Evolutionary conservation across 2,329 filamentous ascomycete genomes (phyloP).

Genomic region (Ascosphaera pollenicola): DNA sequence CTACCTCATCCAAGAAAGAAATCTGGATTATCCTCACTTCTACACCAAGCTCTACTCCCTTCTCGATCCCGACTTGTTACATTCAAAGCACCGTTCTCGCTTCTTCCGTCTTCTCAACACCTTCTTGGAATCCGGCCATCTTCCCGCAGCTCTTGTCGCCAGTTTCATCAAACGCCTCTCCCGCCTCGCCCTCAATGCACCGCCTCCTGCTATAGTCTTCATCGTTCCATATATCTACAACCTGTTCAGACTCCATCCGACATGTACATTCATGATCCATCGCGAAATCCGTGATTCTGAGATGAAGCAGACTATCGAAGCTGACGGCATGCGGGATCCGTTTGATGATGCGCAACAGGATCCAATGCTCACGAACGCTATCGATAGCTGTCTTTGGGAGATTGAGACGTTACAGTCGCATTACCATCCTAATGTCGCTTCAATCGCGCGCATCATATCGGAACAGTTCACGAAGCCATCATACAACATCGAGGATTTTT

Average conservation of each 20-base stretch:
- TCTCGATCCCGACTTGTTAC: conserved; percentile 62
- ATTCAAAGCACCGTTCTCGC: conserved; percentile 80
- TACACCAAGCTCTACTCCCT: conserved; percentile 87
- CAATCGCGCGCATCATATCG: conserved; percentile 76
- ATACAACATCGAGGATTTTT: conserved; percentile 91
- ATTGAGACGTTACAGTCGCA: conserved; percentile 76
- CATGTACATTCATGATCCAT: conserved; percentile 92
- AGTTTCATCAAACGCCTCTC: conserved; percentile 93
- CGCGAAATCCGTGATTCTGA: conserved; percentile 41
- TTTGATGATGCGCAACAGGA: conserved; percentile 57
- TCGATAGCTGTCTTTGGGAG: conserved; percentile 92
- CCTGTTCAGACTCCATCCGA: conserved; percentile 68
- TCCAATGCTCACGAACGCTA: conserved; percentile 64
- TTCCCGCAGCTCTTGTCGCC: conserved; percentile 73
- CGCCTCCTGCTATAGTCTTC: conserved; percentile 70
- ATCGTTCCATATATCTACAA: conserved; percentile 93
- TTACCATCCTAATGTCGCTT: conserved; percentile 92
- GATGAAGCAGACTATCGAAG: conserved; percentile 35
- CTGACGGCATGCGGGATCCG: conserved; percentile 45
- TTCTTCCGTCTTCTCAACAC: conserved; percentile 86
- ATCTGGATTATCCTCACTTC: conserved; percentile 89
- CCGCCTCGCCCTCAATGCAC: conserved; percentile 63
- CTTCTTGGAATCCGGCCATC: conserved; percentile 76
- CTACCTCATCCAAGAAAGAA: conserved; percentile 79
- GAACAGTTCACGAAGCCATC: conserved; percentile 94